These are phyloP conservation scores for Cercophora sp. DNA, from an alignment of 495 filamentous ascomycete species.

Conservation along the genomic window DNA sequence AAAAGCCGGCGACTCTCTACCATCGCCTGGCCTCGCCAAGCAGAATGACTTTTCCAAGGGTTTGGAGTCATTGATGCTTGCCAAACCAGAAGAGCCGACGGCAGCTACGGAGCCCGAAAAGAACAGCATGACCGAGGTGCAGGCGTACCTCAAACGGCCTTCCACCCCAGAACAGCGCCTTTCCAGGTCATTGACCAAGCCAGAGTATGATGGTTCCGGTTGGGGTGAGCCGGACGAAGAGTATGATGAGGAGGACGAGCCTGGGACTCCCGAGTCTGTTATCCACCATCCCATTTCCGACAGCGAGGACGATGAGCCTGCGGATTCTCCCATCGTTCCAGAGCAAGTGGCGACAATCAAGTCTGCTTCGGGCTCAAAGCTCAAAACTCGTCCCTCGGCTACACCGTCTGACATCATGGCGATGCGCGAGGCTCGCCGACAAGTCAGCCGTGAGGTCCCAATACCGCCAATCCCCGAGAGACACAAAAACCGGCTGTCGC, in stretches of 20 bases:
- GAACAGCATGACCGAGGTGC: constrained; percentile 48
- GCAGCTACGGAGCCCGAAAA: constrained; percentile 28
- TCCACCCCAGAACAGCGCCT: constrained; percentile 58
- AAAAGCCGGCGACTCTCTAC: constrained; percentile 2
- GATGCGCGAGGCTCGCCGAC: constrained; percentile 83
- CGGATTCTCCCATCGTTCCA: constrained; percentile 62
- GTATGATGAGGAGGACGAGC: constrained; percentile 38
- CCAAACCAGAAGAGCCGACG: constrained; percentile 33
- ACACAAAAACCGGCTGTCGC: constrained; percentile 50
- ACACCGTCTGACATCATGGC: constrained; percentile 78
- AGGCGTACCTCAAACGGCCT: constrained; percentile 53
- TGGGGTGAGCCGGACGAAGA: constrained; percentile 46
- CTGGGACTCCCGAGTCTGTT: constrained; percentile 88
- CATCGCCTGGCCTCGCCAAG: constrained; percentile 20
- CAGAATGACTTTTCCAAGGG: constrained; percentile 36
- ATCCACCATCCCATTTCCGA: constrained; percentile 68
- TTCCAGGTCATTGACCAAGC: constrained; percentile 39
- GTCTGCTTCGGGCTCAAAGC: constrained; percentile 70
- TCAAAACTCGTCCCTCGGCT: constrained; percentile 86
- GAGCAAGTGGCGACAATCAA: constrained; percentile 88
- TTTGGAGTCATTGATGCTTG: constrained; percentile 41
- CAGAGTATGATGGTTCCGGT: constrained; percentile 52
- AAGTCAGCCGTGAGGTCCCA: constrained; percentile 72
- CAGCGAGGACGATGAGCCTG: constrained; percentile 36
- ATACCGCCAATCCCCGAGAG: constrained; percentile 59